Percentiles rank a stretch among this genome's conserved stretches.
phyloP scores from a whole-genome alignment of 345 rosid species.

The Clarkia xantiana region DNA sequence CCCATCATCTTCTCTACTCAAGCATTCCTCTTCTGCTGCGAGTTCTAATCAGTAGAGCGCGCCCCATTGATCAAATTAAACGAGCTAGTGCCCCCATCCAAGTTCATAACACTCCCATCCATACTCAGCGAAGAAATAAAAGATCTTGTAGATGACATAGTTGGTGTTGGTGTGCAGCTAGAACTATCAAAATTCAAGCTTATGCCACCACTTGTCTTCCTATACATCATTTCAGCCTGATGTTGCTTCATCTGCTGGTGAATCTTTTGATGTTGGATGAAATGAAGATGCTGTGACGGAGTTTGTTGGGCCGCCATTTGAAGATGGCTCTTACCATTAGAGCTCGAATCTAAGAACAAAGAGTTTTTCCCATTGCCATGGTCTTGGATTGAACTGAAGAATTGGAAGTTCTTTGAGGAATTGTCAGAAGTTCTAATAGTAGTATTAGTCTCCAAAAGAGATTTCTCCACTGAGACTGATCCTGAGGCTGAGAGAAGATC shows the following conservation, averaged over 20 bases:
- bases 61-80: conserved; percentile 46
- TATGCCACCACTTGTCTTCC: conserved; percentile 44
- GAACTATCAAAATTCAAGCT: conserved; percentile 61
- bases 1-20: conserved; percentile 52
- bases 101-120: conserved; percentile 28
- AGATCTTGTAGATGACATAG: conserved; percentile 57
- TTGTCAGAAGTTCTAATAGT: conserved; percentile 22
- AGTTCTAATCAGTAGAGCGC: conserved; percentile 46
- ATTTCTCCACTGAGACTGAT: conserved; percentile 41
- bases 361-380: background rate
- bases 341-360: conserved; percentile 5
- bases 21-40: conserved; percentile 58
- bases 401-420: conserved; percentile 25
- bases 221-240: conserved; percentile 66
- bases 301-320: conserved; percentile 24
- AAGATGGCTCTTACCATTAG: conserved; percentile 21
- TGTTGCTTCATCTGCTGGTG: conserved; percentile 53
- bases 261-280: conserved; percentile 40
- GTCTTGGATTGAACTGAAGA: conserved; percentile 16
- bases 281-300: conserved; percentile 24
- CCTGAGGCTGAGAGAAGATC: conserved; percentile 7
- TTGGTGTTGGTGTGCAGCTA: conserved; percentile 52
- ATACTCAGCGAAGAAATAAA: conserved; percentile 66
- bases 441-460: conserved; percentile 30
- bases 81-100: no score